These are phyloP conservation scores for Scedosporium boydii DNA, from an alignment of 2,329 filamentous ascomycete species.

Conservation along the genomic window DNA sequence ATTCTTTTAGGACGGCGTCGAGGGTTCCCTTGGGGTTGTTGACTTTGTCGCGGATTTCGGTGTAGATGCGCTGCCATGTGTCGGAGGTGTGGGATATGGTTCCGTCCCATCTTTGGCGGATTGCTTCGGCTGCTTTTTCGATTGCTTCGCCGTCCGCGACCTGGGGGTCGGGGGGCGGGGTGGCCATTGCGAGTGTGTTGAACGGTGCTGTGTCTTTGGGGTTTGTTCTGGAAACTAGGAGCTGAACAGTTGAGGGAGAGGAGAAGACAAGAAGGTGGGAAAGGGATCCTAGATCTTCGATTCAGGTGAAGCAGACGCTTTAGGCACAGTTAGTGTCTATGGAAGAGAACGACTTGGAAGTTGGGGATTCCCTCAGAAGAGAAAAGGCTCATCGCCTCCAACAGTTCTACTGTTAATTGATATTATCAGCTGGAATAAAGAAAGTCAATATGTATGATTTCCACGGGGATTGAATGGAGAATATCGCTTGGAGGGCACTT, in stretches of 20 bases:
- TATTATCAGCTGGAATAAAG: too few relatives aligned
- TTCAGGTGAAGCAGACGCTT: too few relatives aligned
- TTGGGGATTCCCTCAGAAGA: too few relatives aligned
- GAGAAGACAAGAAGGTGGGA: too few relatives aligned
- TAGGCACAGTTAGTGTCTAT: too few relatives aligned
- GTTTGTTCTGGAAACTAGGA: too few relatives aligned
- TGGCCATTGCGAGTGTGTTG: too few relatives aligned
- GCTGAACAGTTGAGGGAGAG: too few relatives aligned
- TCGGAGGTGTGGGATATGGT: background rate
- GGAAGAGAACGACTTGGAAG: too few relatives aligned
- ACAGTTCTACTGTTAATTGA: background rate
- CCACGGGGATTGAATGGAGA: background rate
- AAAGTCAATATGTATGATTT: background rate
- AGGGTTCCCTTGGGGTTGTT: background rate
- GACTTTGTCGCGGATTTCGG: constrained; percentile 20
- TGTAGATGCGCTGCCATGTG: constrained; percentile 13
- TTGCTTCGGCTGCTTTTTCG: too few relatives aligned
- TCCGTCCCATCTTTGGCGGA: background rate
- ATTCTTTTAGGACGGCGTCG: constrained; percentile 15
- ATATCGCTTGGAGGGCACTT: background rate
- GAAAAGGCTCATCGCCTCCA: background rate
- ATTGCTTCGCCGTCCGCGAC: background rate
- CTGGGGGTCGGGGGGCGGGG: background rate
- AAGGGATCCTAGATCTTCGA: too few relatives aligned
- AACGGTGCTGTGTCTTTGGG: too few relatives aligned